phyloP scores from a whole-genome alignment of 179 eudicot genomes.

The Spergularia azorica region DNA sequence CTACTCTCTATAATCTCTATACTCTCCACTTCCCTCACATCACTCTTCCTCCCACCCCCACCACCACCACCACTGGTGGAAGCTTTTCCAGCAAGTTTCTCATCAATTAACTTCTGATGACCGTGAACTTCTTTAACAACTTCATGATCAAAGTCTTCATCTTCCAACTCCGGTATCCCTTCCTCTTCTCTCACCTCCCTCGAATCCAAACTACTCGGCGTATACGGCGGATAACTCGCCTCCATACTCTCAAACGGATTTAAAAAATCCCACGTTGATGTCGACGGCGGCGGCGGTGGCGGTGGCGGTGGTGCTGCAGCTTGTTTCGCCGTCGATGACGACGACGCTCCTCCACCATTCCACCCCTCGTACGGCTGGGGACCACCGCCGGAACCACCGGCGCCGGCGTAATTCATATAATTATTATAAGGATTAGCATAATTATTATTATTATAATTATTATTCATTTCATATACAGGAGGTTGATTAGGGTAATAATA shows the following conservation, averaged over 20 bases:
- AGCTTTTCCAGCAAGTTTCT: conserved; percentile 8
- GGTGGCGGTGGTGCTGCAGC: conserved; percentile 57
- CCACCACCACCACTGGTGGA: conserved; percentile 21
- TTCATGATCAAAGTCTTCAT: conserved; percentile 66
- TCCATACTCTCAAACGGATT: conserved; percentile 72
- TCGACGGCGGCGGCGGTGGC: conserved; percentile 64
- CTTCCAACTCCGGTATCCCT: conserved; percentile 95
- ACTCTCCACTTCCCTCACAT: conserved; percentile 24
- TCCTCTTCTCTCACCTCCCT: conserved; percentile 92
- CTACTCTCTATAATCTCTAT: too few relatives aligned
- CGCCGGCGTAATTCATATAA: conserved; percentile 29
- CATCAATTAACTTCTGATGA: conserved; percentile 53
- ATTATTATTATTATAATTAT: conserved; percentile 15
- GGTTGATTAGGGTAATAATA: conserved; percentile 4
- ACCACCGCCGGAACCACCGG: background rate
- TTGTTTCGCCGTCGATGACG: conserved; percentile 11
- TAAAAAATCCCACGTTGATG: conserved; percentile 83
- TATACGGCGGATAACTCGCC: conserved; percentile 51
- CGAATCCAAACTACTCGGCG: conserved; percentile 63
- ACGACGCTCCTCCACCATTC: background rate
- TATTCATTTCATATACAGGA: too few relatives aligned
- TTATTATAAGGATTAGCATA: conserved; percentile 17
- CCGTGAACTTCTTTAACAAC: conserved; percentile 83
- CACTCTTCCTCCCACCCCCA: conserved; percentile 30
- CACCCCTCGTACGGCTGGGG: conserved; percentile 39